phyloP scores from a whole-genome alignment of 495 filamentous ascomycete genomes.

The Podospora fimiseda region DNA sequence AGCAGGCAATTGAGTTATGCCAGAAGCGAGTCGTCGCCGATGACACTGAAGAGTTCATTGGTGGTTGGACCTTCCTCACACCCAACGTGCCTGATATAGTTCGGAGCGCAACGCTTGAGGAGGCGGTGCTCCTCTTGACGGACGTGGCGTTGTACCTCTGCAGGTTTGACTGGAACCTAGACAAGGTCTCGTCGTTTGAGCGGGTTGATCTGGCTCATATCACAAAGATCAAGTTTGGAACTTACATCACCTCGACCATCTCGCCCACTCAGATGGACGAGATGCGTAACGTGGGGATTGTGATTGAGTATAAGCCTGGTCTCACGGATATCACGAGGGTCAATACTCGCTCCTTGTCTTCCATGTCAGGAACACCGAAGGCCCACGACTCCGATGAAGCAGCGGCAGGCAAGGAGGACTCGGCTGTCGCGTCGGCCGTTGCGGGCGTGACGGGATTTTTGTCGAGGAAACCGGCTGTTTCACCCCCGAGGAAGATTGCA shows the following conservation, averaged over 20 bases:
- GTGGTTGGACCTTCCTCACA: slow-evolving; percentile 72
- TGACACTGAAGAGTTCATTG: slow-evolving; percentile 71
- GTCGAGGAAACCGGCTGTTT: slow-evolving; percentile 18
- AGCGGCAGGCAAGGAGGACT: slow-evolving; percentile 2
- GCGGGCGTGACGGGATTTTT: slow-evolving; percentile 27
- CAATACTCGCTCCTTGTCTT: slow-evolving; percentile 78
- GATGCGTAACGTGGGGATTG: slow-evolving; percentile 71
- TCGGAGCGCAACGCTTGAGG: slow-evolving; percentile 69
- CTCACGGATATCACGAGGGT: slow-evolving; percentile 61
- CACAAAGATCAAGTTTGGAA: slow-evolving; percentile 62
- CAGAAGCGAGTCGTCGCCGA: slow-evolving; percentile 80
- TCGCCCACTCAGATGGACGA: slow-evolving; percentile 68
- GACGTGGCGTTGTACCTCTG: slow-evolving; percentile 79
- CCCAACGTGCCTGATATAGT: slow-evolving; percentile 52
- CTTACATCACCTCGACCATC: slow-evolving; percentile 83
- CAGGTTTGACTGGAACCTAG: slow-evolving; percentile 84
- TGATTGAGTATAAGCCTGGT: slow-evolving; percentile 67
- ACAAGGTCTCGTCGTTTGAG: slow-evolving; percentile 87
- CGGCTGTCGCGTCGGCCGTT: slow-evolving; percentile 1
- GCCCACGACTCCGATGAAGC: slow-evolving; percentile 7
- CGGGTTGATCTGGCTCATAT: slow-evolving; percentile 73
- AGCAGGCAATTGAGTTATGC: slow-evolving; percentile 82
- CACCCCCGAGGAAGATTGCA: slow-evolving; percentile 34
- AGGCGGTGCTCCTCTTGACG: slow-evolving; percentile 79
- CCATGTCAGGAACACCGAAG: slow-evolving; percentile 32